Conservation (phyloP, 2,329 filamentous ascomycete species). For the Botryotinia calthae region DNA sequence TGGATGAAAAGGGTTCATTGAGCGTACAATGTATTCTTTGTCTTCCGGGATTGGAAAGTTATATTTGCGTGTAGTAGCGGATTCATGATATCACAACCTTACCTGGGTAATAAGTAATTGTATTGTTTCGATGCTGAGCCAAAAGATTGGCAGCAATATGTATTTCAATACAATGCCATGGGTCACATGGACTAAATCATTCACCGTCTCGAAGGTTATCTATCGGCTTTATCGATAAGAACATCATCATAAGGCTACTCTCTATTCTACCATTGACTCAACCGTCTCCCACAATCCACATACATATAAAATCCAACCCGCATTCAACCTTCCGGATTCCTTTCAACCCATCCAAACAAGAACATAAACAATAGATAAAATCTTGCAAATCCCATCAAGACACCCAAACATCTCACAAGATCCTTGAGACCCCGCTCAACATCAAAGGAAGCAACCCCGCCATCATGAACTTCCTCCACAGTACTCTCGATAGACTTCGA, state of each 20-base stretch:
- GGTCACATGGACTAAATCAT: slow-evolving; percentile 7
- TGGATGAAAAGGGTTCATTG: neutral
- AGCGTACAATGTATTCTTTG: neutral
- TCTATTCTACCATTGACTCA: slow-evolving; percentile 2
- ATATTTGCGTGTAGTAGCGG: neutral
- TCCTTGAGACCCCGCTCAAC: slow-evolving; percentile 15
- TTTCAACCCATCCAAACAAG: neutral
- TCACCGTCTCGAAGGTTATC: slow-evolving; percentile 8
- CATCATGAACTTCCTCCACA: slow-evolving; percentile 85
- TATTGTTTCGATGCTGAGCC: neutral
- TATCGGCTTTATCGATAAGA: slow-evolving; percentile 21
- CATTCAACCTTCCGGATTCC: neutral
- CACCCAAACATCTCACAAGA: neutral
- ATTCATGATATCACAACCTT: neutral
- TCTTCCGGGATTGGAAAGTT: neutral
- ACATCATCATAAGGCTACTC: slow-evolving; percentile 18
- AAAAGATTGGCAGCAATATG: neutral
- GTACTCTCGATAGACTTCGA: slow-evolving; percentile 85
- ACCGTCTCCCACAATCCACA: neutral
- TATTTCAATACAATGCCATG: too few species aligned
- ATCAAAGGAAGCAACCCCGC: slow-evolving; percentile 22
- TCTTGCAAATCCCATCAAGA: neutral
- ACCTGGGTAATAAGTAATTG: neutral
- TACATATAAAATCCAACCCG: neutral
- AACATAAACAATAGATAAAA: neutral